Evolutionary conservation across 2,329 filamentous ascomycete species (phyloP), one percentile per base, ranked within the genome.

Genomic region (Paracamarosporium sp.): DNA sequence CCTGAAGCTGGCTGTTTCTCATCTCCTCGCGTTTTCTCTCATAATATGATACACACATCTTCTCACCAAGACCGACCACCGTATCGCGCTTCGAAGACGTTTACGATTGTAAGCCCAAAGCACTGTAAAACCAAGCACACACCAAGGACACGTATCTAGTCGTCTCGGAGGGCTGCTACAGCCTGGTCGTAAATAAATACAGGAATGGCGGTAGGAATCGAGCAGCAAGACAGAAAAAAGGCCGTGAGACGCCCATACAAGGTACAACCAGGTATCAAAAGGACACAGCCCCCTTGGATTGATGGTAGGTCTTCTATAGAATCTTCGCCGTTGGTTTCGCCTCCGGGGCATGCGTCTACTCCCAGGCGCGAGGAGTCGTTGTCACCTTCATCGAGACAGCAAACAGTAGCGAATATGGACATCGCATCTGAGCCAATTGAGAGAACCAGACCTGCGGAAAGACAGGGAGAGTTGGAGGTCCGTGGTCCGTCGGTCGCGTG

Each of bases 231-330:
- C 15, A 45, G 22, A n/a, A 55, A 35, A 20, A 25, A 41, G 28
- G 28, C 24, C 2, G 48, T 17, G 30, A 36, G 22, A 17, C 7
- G 22, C 1, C 15, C 48, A 4, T 63, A 40, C 17, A 70, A 59
- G 50, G 38, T 63, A 43, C 25, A 57, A 15, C 56, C 59, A 12
- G 58, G 59, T 5, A 59, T 50, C 20, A 63, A 59, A 5, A 28
- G 51, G 1, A 72, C 62, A 22, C 68, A 51, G 45, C 66, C 74
- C 20, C 73, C 72, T 15, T 76, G 73, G 73, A 63, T 76, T 7
- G 69, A 72, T 43, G 62, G 61, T 15, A 71, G 65, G 12, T 43
- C 36, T n/a, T 53, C 66, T 5, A 59, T 56, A 28, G 27, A 38
- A 8, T 40, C 43, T 15, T 53, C 65, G 4, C 62, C 56, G 25